Evolutionary conservation across 2,329 filamentous ascomycete species (phyloP), one percentile per base, ranked within the genome.

Genomic region (Xylariaceae sp.): DNA sequence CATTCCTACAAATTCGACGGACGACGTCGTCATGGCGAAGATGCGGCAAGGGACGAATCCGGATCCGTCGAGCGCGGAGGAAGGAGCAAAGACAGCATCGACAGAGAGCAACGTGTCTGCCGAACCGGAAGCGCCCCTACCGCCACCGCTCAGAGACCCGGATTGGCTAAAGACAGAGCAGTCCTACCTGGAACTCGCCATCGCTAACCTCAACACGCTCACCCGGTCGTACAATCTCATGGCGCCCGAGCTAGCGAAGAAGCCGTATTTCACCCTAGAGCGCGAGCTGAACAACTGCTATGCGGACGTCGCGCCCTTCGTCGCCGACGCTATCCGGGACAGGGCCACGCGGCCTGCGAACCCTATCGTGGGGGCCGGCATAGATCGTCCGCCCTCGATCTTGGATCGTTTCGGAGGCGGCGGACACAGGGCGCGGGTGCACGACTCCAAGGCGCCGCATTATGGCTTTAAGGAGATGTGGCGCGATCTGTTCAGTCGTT

Each of bases 151-250:
- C 55, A 81, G 92, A 23, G 88, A 97, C 51, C 67, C 78, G 0
- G 65, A 74, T 1, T 96, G 90, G 83, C 76, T 92, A 48, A 64
- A 69, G 14, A 73, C 76, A 5, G 88, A 97, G 61, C 65, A 67
- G 3, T 70, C 81, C 5, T 97, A 94, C 64, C 79, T 89, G 59
- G 76, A 74, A 27, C 73, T 92, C 4, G 78, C 86, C 4, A 75
- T 98, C 48, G 73, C 76, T 32, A 79, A 86, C 40, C 76, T 97
- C 40, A 97, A 97, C 62, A 63, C 66, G 19, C 71, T 94, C 34
- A 83, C 88, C 6, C 78, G 92, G 17, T 85, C 85, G 11, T 98
- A 98, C 68, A 97, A 97, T 54, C 76, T 97, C 3, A 90, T 94
- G 80, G 90, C 92, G 0, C 92, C 92, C 0, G 83, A 88, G 38